Percentiles rank a stretch among this genome's conserved stretches.
phyloP scores from a whole-genome alignment of 306 rosid genomes.

The Glycine latifolia region DNA sequence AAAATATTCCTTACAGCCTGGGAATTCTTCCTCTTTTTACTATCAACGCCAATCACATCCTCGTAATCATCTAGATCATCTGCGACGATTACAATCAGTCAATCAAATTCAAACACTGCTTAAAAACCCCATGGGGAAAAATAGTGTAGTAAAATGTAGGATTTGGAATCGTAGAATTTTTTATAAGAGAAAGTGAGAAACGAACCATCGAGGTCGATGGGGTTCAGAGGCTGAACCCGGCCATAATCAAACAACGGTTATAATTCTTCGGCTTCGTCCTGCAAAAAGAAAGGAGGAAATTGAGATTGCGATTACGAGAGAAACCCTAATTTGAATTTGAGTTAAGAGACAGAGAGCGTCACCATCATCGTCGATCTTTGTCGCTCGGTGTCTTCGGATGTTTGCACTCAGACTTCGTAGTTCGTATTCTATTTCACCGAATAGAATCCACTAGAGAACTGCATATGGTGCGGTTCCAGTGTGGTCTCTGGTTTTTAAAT shows the following conservation, averaged over 20 bases:
- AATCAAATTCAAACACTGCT: neutral
- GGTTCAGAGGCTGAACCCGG: constrained; percentile 73
- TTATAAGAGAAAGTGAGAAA: neutral
- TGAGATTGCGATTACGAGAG: neutral
- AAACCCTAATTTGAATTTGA: constrained; percentile 44
- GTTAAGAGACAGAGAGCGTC: neutral
- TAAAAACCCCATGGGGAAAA: neutral
- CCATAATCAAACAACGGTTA: constrained; percentile 90
- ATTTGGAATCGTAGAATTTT: neutral
- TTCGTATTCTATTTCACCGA: neutral
- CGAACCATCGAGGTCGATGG: constrained; percentile 64
- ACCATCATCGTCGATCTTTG: constrained; percentile 8
- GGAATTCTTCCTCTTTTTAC: constrained; percentile 58
- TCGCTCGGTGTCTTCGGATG: neutral
- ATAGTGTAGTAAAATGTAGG: neutral
- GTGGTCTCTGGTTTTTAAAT: neutral
- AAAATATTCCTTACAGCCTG: constrained; percentile 36
- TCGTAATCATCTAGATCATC: constrained; percentile 60
- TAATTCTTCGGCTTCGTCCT: constrained; percentile 75
- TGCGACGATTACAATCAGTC: constrained; percentile 32
- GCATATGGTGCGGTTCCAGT: too few relatives aligned
- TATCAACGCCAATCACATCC: constrained; percentile 38
- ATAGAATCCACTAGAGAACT: neutral
- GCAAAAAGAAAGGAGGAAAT: constrained; percentile 30
- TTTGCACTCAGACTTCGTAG: neutral